Evolutionary conservation across 2,329 filamentous ascomycete genomes (phyloP).

Genomic region (Aspergillus fijiensis): DNA sequence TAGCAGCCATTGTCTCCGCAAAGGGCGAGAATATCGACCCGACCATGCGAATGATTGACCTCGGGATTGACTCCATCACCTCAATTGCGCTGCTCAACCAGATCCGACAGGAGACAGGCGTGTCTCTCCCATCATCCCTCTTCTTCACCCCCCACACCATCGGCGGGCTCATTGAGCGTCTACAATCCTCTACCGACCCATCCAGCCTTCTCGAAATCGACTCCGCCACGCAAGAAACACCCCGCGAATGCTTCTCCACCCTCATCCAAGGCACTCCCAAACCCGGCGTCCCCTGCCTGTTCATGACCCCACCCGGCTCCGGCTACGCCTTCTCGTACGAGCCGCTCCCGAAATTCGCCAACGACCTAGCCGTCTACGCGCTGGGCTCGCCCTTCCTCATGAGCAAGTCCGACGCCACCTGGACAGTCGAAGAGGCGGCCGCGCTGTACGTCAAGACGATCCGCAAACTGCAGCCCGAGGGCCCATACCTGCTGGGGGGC

Average conservation of each 20-base stretch:
- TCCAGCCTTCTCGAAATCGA: background rate
- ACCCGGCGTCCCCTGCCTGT: background rate
- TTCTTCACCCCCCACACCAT: background rate
- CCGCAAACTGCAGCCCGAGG: conserved; percentile 8
- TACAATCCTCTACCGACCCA: background rate
- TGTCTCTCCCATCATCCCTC: background rate
- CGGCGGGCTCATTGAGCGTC: background rate
- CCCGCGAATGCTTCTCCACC: background rate
- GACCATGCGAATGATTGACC: background rate
- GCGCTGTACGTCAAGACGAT: conserved; percentile 3
- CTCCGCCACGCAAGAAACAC: background rate
- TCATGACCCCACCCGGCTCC: conserved; percentile 9
- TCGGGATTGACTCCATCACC: background rate
- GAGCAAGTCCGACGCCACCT: background rate
- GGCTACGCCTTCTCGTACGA: conserved; percentile 9
- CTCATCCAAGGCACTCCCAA: conserved; percentile 7
- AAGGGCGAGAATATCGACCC: background rate
- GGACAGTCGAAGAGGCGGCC: conserved; percentile 10
- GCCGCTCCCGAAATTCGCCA: conserved; percentile 7
- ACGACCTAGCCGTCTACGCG: conserved; percentile 8
- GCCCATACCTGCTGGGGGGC: conserved; percentile 11
- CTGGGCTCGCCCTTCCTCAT: conserved; percentile 9
- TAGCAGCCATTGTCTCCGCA: background rate
- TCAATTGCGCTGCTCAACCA: background rate
- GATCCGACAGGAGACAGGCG: background rate